Percentiles rank a stretch among this genome's conserved stretches.
Evolutionary conservation across 2,329 filamentous ascomycete species (phyloP).

Genomic region (Diaporthe humulicola): DNA sequence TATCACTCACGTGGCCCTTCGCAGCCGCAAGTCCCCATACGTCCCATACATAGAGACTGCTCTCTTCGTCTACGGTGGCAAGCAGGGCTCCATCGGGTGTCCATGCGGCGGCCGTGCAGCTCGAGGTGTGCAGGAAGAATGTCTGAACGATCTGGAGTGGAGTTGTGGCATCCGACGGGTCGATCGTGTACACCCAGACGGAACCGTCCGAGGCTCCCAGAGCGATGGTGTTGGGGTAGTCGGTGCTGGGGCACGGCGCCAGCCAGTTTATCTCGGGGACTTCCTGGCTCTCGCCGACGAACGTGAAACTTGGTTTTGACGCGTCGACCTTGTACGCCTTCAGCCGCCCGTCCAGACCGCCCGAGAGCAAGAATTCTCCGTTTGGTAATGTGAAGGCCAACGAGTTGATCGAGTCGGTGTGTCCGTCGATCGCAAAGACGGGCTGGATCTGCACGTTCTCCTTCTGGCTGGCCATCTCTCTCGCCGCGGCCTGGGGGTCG

Average conservation of each 20-base stretch:
- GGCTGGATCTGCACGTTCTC: slow-evolving; percentile 71
- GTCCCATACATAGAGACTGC: slow-evolving; percentile 92
- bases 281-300: slow-evolving; percentile 84
- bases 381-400: slow-evolving; percentile 85
- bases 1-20: slow-evolving; percentile 62
- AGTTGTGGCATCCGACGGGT: slow-evolving; percentile 69
- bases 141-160: slow-evolving; percentile 87
- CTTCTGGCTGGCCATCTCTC: slow-evolving; percentile 38
- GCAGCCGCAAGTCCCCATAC: slow-evolving; percentile 84
- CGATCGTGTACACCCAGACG: slow-evolving; percentile 95
- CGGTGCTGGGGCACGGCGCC: slow-evolving; percentile 76
- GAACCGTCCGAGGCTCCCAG: slow-evolving; percentile 91
- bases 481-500: slow-evolving; percentile 64
- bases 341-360: slow-evolving; percentile 87
- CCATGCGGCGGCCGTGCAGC: slow-evolving; percentile 93
- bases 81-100: slow-evolving; percentile 88
- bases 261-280: slow-evolving; percentile 98
- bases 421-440: slow-evolving; percentile 85
- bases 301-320: slow-evolving; percentile 65
- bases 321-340: slow-evolving; percentile 73
- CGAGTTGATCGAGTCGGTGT: slow-evolving; percentile 91
- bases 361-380: slow-evolving; percentile 88
- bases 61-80: slow-evolving; percentile 90
- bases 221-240: slow-evolving; percentile 84
- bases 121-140: slow-evolving; percentile 89